These are phyloP conservation scores for Magnolia sinica DNA, from an alignment of 164 flowering plant genomes.

Conservation along the genomic window DNA sequence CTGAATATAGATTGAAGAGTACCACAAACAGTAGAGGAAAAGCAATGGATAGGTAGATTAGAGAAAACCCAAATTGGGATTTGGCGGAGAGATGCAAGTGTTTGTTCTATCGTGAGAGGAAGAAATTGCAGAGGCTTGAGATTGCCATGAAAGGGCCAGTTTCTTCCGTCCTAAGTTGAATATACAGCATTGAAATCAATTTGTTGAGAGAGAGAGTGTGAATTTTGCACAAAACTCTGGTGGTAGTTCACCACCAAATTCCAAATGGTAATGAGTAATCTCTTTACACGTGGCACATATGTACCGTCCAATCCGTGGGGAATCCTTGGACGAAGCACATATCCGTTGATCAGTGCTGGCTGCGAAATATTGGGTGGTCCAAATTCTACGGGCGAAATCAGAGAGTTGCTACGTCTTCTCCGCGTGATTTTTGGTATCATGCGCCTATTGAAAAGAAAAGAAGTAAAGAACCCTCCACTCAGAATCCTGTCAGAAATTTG, in stretches of 20 bases:
- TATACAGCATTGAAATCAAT: neutral
- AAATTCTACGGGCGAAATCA: no score
- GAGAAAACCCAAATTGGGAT: slow-evolving; percentile 4
- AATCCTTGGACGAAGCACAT: no score
- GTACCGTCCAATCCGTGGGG: neutral
- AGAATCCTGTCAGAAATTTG: no score
- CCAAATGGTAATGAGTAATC: neutral
- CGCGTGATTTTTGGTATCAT: no score
- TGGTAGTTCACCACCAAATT: neutral
- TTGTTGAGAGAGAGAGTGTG: neutral
- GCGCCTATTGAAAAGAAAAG: no score
- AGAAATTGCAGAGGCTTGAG: neutral
- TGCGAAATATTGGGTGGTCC: no score
- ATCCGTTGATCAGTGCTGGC: no score
- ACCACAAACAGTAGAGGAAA: neutral
- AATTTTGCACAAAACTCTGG: neutral
- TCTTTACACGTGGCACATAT: neutral
- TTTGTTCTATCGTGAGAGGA: neutral
- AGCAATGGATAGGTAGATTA: neutral
- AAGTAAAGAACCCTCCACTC: no score
- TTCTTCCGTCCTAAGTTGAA: slow-evolving; percentile 1
- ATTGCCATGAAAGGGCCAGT: neutral
- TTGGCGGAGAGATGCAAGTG: neutral
- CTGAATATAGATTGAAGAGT: neutral
- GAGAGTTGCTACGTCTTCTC: no score